Conservation (phyloP, 768 basidiomycete species). For the Mycena galericulata region DNA sequence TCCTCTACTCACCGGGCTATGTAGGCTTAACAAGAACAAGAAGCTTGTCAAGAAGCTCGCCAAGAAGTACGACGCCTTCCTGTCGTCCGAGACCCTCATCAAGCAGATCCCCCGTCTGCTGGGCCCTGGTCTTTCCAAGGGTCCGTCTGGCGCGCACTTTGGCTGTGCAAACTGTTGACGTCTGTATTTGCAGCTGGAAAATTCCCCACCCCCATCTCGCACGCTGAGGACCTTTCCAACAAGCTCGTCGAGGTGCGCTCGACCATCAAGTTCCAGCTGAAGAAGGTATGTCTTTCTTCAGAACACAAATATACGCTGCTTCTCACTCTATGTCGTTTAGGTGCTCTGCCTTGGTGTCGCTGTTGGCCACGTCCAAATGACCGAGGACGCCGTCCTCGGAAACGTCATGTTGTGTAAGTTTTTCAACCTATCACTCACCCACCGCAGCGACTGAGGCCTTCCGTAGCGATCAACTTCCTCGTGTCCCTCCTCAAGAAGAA, state of each 20-base stretch:
- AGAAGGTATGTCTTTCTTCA: conserved; percentile 71
- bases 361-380: conserved; percentile 98
- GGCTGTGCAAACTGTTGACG: neutral
- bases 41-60: conserved; percentile 99
- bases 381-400: conserved; percentile 93
- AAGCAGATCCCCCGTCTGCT: conserved; percentile 99
- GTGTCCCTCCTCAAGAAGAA: conserved; percentile 99
- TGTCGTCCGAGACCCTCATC: conserved; percentile 96
- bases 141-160: conserved; percentile 54
- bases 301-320: neutral
- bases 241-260: conserved; percentile 97
- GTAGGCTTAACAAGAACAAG: conserved; percentile 98
- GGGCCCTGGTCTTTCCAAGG: conserved; percentile 99
- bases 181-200: conserved; percentile 82
- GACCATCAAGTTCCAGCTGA: conserved; percentile 99
- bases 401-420: conserved; percentile 96
- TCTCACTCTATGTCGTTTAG: neutral
- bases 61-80: conserved; percentile 99
- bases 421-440: neutral
- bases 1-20: conserved; percentile 3
- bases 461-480: conserved; percentile 96
- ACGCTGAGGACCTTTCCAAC: conserved; percentile 88
- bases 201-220: conserved; percentile 97
- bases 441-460: conserved; percentile 13
- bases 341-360: conserved; percentile 99